These are phyloP conservation scores for Nadsonia starkeyi-henricii DNA, from an alignment of 1,139 yeast genomes.

Conservation along the genomic window DNA sequence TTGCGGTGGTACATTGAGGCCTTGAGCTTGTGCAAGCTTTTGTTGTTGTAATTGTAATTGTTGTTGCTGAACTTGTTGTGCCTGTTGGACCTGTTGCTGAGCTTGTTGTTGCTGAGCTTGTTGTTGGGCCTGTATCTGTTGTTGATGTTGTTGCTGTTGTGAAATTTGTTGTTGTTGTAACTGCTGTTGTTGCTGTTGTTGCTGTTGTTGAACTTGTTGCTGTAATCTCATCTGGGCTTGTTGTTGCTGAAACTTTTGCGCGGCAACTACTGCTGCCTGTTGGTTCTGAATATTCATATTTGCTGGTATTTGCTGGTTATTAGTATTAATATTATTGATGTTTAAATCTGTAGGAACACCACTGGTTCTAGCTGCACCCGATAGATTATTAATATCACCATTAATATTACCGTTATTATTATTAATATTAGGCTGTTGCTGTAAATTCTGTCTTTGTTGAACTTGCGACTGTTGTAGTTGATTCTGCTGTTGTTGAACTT, in stretches of 20 bases:
- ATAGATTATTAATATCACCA: too few relatives aligned
- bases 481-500: too few relatives aligned
- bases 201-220: conserved; percentile 5
- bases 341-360: background rate
- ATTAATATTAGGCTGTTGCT: background rate
- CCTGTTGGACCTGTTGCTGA: background rate
- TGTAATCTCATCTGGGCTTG: too few relatives aligned
- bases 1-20: too few relatives aligned
- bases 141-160: background rate
- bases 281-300: too few relatives aligned
- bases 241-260: too few relatives aligned
- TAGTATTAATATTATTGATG: background rate
- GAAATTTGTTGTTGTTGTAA: background rate
- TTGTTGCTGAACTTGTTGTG: background rate
- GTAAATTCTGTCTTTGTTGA: conserved; percentile 10
- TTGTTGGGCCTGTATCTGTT: background rate
- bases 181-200: conserved; percentile 3
- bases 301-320: too few relatives aligned
- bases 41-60: background rate
- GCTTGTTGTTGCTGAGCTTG: background rate
- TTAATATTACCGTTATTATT: too few relatives aligned
- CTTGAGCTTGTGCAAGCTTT: background rate
- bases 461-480: conserved; percentile 5
- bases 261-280: too few relatives aligned
- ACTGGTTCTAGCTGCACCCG: too few relatives aligned